Evolutionary conservation across 768 basidiomycete species (phyloP), one percentile per base, ranked within the genome.

Genomic region (Butyriboletus loyo): DNA sequence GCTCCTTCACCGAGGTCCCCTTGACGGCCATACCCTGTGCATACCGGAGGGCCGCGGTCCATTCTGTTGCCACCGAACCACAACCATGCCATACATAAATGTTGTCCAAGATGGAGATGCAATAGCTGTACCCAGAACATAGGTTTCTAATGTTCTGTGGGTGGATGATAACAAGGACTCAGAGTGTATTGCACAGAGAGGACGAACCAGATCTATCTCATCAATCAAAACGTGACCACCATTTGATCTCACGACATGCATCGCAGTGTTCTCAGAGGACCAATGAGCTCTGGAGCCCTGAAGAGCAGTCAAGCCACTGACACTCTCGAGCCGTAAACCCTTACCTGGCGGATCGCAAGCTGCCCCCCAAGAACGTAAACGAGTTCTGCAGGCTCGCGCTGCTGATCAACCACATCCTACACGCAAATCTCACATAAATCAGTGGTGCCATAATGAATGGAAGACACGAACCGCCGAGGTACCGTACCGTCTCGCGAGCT

Each of bases 61-160:
- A 79, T 68, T 93, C 91, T 30, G 59, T 55, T 7, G 73, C 41
- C 14, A 73, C 73, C 3, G 90, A 84, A 24, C 91, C 91, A 47
- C 80, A 75, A 4, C 91, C 91, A 64, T 91, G 75, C 91, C 92
- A 93, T 31, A 92, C 81, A 58, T 89, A 92, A 34, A 86, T 71
- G 3, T 82, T 81, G 32, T 82, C 82, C 54, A 92, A 71, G 41
- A 92, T 74, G 3, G 85, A 80, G 32, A 90, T 57, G 59, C 88
- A 91, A 65, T 87, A 92, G 59, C 87, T 89, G 68, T 84, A 92
- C n/a, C 79, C 91, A 10, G 90, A 92, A 64, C 90, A 92, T 1
- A 93, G 71, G 62, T 87, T 89, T 53, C 73, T 78, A 57, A 86
- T 71, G 50, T 66, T 74, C 87, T 86, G 57, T 27, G 24, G 47